phyloP scores from a whole-genome alignment of 2,329 filamentous ascomycete species.

The Cladorrhinum sp. region DNA sequence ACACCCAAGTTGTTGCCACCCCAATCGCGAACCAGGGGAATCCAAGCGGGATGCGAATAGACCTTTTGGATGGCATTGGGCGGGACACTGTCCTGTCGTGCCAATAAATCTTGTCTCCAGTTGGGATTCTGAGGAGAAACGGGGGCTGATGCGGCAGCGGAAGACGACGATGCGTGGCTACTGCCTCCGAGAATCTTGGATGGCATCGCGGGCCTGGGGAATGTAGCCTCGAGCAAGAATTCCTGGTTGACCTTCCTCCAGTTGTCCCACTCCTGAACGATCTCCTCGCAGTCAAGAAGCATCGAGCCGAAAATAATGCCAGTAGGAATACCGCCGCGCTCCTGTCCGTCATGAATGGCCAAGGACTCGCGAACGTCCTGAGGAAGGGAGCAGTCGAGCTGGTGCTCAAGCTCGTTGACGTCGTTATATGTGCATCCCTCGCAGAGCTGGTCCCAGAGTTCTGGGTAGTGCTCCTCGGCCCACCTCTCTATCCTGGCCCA shows the following conservation, averaged over 20 bases:
- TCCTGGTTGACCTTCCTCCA: conserved; percentile 94
- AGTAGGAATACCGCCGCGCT: conserved; percentile 84
- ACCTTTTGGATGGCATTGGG: conserved; percentile 83
- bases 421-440: conserved; percentile 92
- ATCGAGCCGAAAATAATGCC: conserved; percentile 92
- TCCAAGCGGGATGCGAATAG: conserved; percentile 93
- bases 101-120: conserved; percentile 82
- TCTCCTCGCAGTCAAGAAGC: conserved; percentile 96
- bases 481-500: conserved; percentile 94
- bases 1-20: conserved; percentile 96
- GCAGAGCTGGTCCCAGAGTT: conserved; percentile 88
- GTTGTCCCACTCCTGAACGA: conserved; percentile 95
- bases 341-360: conserved; percentile 91
- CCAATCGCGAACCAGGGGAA: conserved; percentile 94
- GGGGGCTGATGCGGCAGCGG: conserved; percentile 48
- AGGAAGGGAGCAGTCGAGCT: conserved; percentile 89
- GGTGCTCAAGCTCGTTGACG: conserved; percentile 93
- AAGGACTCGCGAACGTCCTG: conserved; percentile 91
- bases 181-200: conserved; percentile 69
- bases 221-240: conserved; percentile 62
- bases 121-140: conserved; percentile 55
- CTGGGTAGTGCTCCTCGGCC: conserved; percentile 92
- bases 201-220: conserved; percentile 59
- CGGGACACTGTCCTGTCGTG: conserved; percentile 85
- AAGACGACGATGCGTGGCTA: conserved; percentile 66